phyloP scores from a whole-genome alignment of 1,284 basidiomycete genomes.

The Schizophyllum amplum region DNA sequence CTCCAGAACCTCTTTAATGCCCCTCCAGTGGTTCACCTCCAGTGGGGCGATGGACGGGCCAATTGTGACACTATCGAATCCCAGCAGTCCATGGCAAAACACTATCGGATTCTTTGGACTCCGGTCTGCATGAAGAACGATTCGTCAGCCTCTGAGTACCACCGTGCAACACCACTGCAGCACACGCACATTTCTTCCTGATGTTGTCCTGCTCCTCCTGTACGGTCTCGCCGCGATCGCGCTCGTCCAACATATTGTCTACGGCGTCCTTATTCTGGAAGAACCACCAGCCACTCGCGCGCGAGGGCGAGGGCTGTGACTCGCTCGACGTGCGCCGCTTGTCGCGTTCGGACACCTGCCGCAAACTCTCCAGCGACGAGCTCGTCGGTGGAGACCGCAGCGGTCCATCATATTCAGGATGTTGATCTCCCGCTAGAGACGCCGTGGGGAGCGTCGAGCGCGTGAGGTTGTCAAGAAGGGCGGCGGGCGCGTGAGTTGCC shows the following conservation, averaged over 20 bases:
- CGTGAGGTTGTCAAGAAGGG: slow-evolving; percentile 53
- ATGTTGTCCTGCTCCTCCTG: slow-evolving; percentile 48
- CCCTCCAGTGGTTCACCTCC: slow-evolving; percentile 90
- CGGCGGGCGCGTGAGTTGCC: slow-evolving; percentile 35
- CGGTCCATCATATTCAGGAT: slow-evolving; percentile 14
- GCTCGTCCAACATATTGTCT: slow-evolving; percentile 43
- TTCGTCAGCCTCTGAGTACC: slow-evolving; percentile 3
- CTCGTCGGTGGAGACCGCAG: slow-evolving; percentile 29
- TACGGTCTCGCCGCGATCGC: slow-evolving; percentile 46
- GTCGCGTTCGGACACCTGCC: slow-evolving; percentile 38
- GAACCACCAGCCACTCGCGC: slow-evolving; percentile 41
- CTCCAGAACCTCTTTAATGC: slow-evolving; percentile 86
- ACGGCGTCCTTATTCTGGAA: slow-evolving; percentile 39
- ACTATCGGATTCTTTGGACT: slow-evolving; percentile 79
- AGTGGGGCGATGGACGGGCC: slow-evolving; percentile 69
- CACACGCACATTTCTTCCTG: slow-evolving; percentile 60
- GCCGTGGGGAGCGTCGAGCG: slow-evolving; percentile 59
- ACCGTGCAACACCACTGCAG: slow-evolving; percentile 2
- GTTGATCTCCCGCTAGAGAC: slow-evolving; percentile 38
- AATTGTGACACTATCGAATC: background rate
- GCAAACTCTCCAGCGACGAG: slow-evolving; percentile 58
- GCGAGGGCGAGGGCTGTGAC: slow-evolving; percentile 11
- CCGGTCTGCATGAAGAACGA: slow-evolving; percentile 38
- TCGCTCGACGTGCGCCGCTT: slow-evolving; percentile 23
- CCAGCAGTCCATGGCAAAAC: slow-evolving; percentile 73